Percentiles rank a stretch among this genome's conserved stretches.
Conservation (phyloP, 805 yeast species). For the Blastobotrys chiropterorum region DNA sequence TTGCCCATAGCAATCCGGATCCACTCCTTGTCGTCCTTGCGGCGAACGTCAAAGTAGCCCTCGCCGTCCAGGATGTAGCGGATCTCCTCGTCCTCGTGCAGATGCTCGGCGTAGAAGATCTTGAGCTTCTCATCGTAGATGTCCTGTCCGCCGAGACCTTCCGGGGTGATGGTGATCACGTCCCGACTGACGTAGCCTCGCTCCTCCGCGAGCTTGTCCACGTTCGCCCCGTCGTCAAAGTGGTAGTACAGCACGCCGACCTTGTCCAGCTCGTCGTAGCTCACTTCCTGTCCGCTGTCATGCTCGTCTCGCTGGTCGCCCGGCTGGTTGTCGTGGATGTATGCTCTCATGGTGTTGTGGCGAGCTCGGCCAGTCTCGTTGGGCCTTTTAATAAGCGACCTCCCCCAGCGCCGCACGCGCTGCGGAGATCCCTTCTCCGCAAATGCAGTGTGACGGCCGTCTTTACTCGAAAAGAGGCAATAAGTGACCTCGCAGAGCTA, state of each 20-base stretch:
- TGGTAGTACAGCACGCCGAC: slow-evolving; percentile 67
- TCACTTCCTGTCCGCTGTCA: slow-evolving; percentile 57
- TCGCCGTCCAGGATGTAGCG: slow-evolving; percentile 83
- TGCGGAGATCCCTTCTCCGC: not conserved
- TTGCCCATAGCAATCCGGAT: slow-evolving; percentile 58
- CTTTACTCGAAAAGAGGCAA: not conserved
- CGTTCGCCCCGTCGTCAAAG: slow-evolving; percentile 44
- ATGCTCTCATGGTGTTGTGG: slow-evolving; percentile 38
- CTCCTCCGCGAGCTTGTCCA: slow-evolving; percentile 59
- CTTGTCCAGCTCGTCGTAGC: slow-evolving; percentile 42
- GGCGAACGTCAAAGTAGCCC: slow-evolving; percentile 87
- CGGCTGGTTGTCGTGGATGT: slow-evolving; percentile 59
- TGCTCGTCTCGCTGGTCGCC: slow-evolving; percentile 64
- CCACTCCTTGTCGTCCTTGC: slow-evolving; percentile 57
- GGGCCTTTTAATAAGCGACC: not conserved
- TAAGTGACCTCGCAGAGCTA: no score
- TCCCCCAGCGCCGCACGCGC: not conserved
- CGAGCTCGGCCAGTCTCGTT: not conserved
- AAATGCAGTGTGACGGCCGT: no score
- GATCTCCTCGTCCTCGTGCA: slow-evolving; percentile 96
- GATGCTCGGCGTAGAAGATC: slow-evolving; percentile 73
- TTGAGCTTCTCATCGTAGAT: slow-evolving; percentile 60
- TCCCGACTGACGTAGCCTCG: slow-evolving; percentile 80
- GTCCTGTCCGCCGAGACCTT: slow-evolving; percentile 57
- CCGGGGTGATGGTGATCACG: slow-evolving; percentile 52